Conservation (phyloP, 257 asterid genomes). For the Petunia secreta region DNA sequence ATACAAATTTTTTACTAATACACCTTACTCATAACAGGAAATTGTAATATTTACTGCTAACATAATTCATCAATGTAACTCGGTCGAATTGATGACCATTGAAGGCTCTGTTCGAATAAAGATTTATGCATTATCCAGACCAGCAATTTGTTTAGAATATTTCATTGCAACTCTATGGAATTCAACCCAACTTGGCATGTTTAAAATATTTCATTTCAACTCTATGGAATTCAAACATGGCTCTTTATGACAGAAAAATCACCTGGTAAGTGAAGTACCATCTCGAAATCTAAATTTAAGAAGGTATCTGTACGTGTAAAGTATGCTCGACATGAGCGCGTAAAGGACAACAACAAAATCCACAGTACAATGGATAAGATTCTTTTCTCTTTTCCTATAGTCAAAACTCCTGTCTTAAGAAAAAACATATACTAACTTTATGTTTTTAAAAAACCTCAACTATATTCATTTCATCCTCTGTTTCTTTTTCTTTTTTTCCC, state of each 20-base stretch:
- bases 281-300: background rate
- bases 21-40: no score
- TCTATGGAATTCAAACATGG: background rate
- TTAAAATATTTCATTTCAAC: background rate
- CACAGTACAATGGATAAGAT: constrained; percentile 2
- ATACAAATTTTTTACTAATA: no score
- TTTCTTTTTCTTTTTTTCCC: background rate
- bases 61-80: no score
- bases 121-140: background rate
- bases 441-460: constrained; percentile 19
- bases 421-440: background rate
- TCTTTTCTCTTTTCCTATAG: background rate
- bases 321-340: background rate
- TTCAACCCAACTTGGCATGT: constrained; percentile 22
- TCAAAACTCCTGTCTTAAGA: background rate
- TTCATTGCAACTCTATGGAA: background rate
- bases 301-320: background rate
- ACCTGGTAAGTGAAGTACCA: background rate
- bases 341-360: background rate
- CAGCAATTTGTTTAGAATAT: background rate
- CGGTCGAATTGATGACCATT: background rate
- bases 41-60: no score
- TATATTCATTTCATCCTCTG: background rate
- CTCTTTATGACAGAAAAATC: background rate
- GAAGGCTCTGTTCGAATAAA: background rate